phyloP scores from a whole-genome alignment of 768 basidiomycete genomes.

The Trametes maxima region DNA sequence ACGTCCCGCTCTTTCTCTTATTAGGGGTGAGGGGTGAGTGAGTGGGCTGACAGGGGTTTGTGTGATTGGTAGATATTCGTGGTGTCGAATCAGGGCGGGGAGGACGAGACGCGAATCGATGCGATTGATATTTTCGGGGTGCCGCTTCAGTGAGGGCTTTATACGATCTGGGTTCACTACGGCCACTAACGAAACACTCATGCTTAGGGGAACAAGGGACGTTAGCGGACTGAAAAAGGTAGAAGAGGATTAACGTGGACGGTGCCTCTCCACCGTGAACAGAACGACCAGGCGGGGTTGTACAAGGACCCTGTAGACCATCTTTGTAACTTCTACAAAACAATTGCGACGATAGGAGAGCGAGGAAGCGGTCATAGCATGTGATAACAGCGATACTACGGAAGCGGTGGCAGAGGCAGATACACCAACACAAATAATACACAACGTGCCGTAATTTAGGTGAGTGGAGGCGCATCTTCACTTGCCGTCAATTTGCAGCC shows the following conservation, averaged over 20 bases:
- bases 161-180: background rate
- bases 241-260: conserved; percentile 28
- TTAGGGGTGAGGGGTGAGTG: background rate
- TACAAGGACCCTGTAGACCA: background rate
- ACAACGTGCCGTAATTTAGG: no score
- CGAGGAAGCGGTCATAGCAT: background rate
- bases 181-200: background rate
- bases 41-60: background rate
- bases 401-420: no score
- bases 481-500: conserved; percentile 80
- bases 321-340: background rate
- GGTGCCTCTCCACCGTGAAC: background rate
- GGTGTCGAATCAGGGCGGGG: conserved; percentile 61
- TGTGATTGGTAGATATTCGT: conserved; percentile 59
- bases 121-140: conserved; percentile 65
- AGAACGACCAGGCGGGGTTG: background rate
- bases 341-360: background rate
- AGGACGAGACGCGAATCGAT: conserved; percentile 69
- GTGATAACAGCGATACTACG: background rate
- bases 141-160: conserved; percentile 52
- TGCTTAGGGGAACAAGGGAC: conserved; percentile 27
- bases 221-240: conserved; percentile 32
- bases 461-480: conserved; percentile 27
- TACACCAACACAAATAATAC: no score
- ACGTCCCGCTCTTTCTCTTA: background rate